Percentiles rank a stretch among this genome's conserved stretches.
These are phyloP conservation scores for Phytopythium aichiense DNA, from an alignment of 352 stramenopile species.

Conservation along the genomic window DNA sequence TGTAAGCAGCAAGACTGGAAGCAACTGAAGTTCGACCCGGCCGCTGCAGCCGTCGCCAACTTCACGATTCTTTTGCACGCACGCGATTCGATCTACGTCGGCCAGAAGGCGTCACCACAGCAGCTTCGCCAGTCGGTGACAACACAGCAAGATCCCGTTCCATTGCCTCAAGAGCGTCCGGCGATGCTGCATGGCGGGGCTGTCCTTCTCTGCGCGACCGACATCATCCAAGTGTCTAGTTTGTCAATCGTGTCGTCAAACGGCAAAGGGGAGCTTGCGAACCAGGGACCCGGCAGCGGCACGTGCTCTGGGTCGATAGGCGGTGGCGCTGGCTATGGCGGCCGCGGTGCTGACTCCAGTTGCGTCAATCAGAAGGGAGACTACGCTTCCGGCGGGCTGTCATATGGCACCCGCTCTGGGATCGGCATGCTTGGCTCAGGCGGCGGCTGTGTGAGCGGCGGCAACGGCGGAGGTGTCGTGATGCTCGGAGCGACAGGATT, in stretches of 20 bases:
- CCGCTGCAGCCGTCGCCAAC: constrained; percentile 25
- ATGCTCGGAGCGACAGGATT: constrained; percentile 56
- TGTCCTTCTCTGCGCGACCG: constrained; percentile 52
- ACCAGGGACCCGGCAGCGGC: constrained; percentile 60
- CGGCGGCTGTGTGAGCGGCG: constrained; percentile 61
- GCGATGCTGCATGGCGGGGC: constrained; percentile 46
- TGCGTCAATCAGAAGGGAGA: constrained; percentile 43
- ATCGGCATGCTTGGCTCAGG: constrained; percentile 68
- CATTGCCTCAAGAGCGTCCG: constrained; percentile 7
- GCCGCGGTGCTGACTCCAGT: constrained; percentile 65
- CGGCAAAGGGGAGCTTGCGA: constrained; percentile 54
- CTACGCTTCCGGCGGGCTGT: constrained; percentile 56
- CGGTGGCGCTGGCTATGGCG: constrained; percentile 65
- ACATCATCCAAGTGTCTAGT: constrained; percentile 38
- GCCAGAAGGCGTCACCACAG: constrained; percentile 16
- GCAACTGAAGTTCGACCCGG: constrained; percentile 10
- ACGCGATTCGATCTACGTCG: constrained; percentile 48
- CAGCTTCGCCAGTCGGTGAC: constrained; percentile 19
- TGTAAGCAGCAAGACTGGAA: constrained; percentile 43
- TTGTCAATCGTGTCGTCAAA: constrained; percentile 49
- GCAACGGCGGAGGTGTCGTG: constrained; percentile 63
- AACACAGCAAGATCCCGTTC: constrained; percentile 18
- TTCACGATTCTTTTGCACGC: constrained; percentile 63
- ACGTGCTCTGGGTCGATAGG: constrained; percentile 54
- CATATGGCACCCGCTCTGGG: constrained; percentile 63